These are phyloP conservation scores for Apiotrichum gamsii DNA, from an alignment of 1,284 basidiomycete genomes.

Conservation along the genomic window DNA sequence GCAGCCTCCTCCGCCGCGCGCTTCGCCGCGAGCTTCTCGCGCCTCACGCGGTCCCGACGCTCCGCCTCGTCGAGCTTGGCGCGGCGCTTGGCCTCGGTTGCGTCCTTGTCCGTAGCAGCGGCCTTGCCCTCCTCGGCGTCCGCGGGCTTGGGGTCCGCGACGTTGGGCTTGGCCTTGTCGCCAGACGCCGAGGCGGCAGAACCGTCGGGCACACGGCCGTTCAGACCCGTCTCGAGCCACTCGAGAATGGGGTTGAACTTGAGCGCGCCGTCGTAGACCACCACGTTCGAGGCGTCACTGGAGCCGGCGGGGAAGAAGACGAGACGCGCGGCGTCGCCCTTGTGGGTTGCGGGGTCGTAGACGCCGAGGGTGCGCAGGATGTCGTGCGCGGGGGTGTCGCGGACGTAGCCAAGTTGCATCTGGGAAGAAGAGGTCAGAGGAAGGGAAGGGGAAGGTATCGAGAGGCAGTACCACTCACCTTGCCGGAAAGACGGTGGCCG, in stretches of 20 bases:
- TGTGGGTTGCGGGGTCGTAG: constrained; percentile 22
- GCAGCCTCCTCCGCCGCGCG: constrained; percentile 11
- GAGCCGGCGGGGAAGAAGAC: constrained; percentile 33
- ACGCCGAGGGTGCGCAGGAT: constrained; percentile 25
- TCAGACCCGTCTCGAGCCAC: constrained; percentile 27
- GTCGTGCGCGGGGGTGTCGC: constrained; percentile 57
- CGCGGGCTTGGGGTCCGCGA: constrained; percentile 7
- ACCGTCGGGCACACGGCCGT: constrained; percentile 4
- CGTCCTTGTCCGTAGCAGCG: constrained; percentile 10
- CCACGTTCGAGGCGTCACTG: constrained; percentile 12
- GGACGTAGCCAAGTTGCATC: constrained; percentile 62
- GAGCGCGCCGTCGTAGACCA: constrained; percentile 39
- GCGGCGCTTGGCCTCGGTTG: constrained; percentile 17
- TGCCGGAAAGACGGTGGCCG: constrained; percentile 63
- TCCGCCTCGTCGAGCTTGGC: constrained; percentile 35
- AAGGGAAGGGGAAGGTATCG: no score
- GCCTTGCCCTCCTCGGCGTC: constrained; percentile 13
- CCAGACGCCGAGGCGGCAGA: background rate
- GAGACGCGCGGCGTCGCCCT: constrained; percentile 33
- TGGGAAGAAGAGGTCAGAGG: constrained; percentile 18
- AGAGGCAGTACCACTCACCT: no score
- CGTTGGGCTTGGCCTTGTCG: constrained; percentile 2
- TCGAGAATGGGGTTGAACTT: constrained; percentile 46
- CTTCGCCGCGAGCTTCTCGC: constrained; percentile 31
- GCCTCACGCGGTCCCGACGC: constrained; percentile 30